Percentiles rank a stretch among this genome's conserved stretches.
These are phyloP conservation scores for Metschnikowia bowlesiae DNA, from an alignment of 805 yeast genomes.

Conservation along the genomic window DNA sequence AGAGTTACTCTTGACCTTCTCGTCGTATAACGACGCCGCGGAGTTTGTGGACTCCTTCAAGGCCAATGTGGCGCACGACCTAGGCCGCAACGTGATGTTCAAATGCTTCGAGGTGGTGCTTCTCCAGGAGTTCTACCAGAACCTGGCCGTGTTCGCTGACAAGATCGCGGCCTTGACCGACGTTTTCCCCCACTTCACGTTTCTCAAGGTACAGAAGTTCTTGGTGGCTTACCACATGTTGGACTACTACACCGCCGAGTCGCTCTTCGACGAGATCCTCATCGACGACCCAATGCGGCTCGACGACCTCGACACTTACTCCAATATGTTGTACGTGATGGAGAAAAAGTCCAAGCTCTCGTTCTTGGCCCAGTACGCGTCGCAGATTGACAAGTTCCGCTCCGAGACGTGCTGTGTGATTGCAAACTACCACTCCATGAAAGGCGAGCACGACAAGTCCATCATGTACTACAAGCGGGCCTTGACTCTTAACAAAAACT, in stretches of 20 bases:
- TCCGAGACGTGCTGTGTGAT: conserved; percentile 94
- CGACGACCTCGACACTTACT: conserved; percentile 88
- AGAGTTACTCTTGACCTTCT: conserved; percentile 62
- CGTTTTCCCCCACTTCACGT: conserved; percentile 69
- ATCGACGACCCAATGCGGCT: conserved; percentile 75
- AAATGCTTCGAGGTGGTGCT: conserved; percentile 61
- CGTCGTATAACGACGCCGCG: conserved; percentile 58
- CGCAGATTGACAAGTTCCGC: conserved; percentile 76
- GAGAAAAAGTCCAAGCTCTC: conserved; percentile 83
- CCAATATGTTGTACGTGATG: conserved; percentile 93
- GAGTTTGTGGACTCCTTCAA: conserved; percentile 35
- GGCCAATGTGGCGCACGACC: conserved; percentile 25
- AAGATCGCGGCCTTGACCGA: conserved; percentile 46
- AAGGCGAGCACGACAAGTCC: conserved; percentile 92
- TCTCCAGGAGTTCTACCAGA: conserved; percentile 76
- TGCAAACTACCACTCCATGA: conserved; percentile 89
- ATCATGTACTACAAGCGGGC: conserved; percentile 92
- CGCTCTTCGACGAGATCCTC: conserved; percentile 70
- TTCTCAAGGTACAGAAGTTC: conserved; percentile 77
- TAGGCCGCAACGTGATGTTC: conserved; percentile 32
- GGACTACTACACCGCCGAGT: conserved; percentile 78
- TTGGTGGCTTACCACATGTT: conserved; percentile 76
- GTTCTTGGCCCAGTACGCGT: conserved; percentile 79
- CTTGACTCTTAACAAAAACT: conserved; percentile 68
- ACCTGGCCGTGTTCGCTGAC: conserved; percentile 46